Base-by-base conservation (phyloP, 371 early-diverging fungal genomes). In the Coemansia sp. region DNA sequence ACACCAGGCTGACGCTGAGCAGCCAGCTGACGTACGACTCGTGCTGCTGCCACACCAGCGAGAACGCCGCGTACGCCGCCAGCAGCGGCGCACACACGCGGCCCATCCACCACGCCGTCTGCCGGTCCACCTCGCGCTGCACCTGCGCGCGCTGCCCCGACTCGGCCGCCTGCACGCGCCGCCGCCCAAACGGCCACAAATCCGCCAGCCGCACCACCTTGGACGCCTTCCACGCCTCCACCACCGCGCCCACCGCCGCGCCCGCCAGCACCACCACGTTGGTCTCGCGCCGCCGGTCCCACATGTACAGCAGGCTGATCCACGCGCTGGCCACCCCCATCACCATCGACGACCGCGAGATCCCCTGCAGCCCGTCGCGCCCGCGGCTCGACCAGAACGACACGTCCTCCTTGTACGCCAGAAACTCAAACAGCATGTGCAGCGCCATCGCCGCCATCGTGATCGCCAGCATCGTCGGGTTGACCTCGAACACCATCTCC, bases 331-430 rank as follows among this genome's bases (percentile, higher is more conserved):
- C 67, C 31, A 87, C 78, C 43, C 84, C 82, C 67, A 88, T 67
- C 3, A 84, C 49, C 55, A 90, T 80, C 3, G 86, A 70, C 6
- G 85, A 80, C 53, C 87, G 80, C 14, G 88, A 88, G 26, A 89
- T 79, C 16, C 90, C 89, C 54, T 81, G 75, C 63, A 83, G 55
- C 32, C 77, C 80, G 35, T 79, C 67, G 42, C 70, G 65, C 59
- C 76, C 50, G 41, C 73, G 69, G 16, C 40, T 41, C 10, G 66
- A 69, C 90, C 90, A 91, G 45, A 81, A 81, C 10, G 65, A 35
- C 42, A 79, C 75, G 76, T 88, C 90, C 52, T 88, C 85, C 78
- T 89, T 90, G 79, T 88, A 89, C 1, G 91, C 91, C 59, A 91
- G 65, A 58, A 88, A 85, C 68, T 90, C 90, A 74, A 91, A 89